Evolutionary conservation across 1,139 yeast species (phyloP).

Genomic region (Meyerozyma carpophila): DNA sequence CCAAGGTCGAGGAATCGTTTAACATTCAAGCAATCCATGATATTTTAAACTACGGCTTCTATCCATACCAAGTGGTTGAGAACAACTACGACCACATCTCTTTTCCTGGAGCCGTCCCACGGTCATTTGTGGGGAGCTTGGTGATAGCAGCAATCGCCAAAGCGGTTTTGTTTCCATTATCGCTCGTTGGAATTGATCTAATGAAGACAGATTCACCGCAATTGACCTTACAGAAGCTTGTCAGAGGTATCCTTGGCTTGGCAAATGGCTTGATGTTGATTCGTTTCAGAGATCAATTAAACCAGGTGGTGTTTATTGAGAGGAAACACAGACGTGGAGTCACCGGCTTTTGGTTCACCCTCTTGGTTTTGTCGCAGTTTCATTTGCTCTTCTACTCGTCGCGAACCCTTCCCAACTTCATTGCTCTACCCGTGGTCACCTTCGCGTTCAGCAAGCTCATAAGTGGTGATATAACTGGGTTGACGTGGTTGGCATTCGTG

Average conservation of each 20-base stretch:
- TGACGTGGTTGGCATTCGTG: slow-evolving; percentile 55
- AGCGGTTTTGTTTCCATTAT: slow-evolving; percentile 22
- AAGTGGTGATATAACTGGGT: slow-evolving; percentile 47
- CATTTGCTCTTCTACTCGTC: slow-evolving; percentile 75
- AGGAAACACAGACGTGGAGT: slow-evolving; percentile 15
- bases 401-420: slow-evolving; percentile 80
- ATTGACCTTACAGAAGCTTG: slow-evolving; percentile 41
- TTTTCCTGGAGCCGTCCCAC: slow-evolving; percentile 88
- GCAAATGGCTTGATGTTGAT: slow-evolving; percentile 34
- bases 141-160: slow-evolving; percentile 38
- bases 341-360: slow-evolving; percentile 53
- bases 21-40: slow-evolving; percentile 89
- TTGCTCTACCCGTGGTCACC: slow-evolving; percentile 73
- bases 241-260: slow-evolving; percentile 51
- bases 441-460: slow-evolving; percentile 49
- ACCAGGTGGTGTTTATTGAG: slow-evolving; percentile 20
- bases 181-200: slow-evolving; percentile 16
- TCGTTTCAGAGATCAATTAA: slow-evolving; percentile 20
- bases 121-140: slow-evolving; percentile 78
- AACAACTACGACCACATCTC: slow-evolving; percentile 61
- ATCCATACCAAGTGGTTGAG: slow-evolving; percentile 27
- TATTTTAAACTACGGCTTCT: slow-evolving; percentile 57
- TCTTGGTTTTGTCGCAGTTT: slow-evolving; percentile 63
- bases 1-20: slow-evolving; percentile 94
- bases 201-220: slow-evolving; percentile 23